A percentile compares a stretch with the other conserved stretches of the same genome.
Conservation (phyloP, 805 yeast genomes). For the Metschnikowia continentalis region DNA sequence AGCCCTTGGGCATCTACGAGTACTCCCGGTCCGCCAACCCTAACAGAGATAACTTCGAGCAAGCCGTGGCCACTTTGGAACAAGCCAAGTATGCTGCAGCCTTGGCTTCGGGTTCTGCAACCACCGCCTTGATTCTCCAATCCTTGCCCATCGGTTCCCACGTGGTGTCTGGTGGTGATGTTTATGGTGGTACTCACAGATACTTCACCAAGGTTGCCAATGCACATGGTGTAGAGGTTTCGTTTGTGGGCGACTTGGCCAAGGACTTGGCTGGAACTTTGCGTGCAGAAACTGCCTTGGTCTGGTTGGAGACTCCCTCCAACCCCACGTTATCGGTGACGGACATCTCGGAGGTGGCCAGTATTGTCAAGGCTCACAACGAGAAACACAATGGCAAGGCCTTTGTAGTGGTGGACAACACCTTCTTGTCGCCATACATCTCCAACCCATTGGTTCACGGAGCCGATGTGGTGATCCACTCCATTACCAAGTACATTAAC, state of each 20-base stretch:
- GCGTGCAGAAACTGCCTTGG: slow-evolving; percentile 62
- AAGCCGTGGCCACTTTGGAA: slow-evolving; percentile 75
- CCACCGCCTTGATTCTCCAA: slow-evolving; percentile 74
- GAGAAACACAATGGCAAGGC: slow-evolving; percentile 48
- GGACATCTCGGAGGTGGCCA: slow-evolving; percentile 61
- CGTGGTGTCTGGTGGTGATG: slow-evolving; percentile 77
- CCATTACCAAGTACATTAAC: slow-evolving; percentile 85
- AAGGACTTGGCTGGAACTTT: slow-evolving; percentile 54
- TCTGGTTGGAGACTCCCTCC: slow-evolving; percentile 87
- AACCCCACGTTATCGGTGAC: slow-evolving; percentile 83
- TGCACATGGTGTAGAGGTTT: slow-evolving; percentile 68
- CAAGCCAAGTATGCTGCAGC: slow-evolving; percentile 73
- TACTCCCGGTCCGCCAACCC: slow-evolving; percentile 86
- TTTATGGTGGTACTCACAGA: slow-evolving; percentile 89
- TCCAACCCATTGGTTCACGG: slow-evolving; percentile 81
- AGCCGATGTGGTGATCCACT: slow-evolving; percentile 84
- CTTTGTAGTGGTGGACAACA: slow-evolving; percentile 77
- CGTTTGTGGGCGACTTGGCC: slow-evolving; percentile 63
- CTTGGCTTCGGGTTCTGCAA: slow-evolving; percentile 81
- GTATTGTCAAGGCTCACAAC: slow-evolving; percentile 45
- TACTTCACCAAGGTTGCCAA: slow-evolving; percentile 82
- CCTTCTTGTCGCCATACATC: slow-evolving; percentile 82
- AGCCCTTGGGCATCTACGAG: slow-evolving; percentile 75
- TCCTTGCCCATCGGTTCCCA: slow-evolving; percentile 68
- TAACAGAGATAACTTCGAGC: slow-evolving; percentile 77